phyloP scores from a whole-genome alignment of 169 alveolate genomes.

The Plasmodium yoelii region DNA sequence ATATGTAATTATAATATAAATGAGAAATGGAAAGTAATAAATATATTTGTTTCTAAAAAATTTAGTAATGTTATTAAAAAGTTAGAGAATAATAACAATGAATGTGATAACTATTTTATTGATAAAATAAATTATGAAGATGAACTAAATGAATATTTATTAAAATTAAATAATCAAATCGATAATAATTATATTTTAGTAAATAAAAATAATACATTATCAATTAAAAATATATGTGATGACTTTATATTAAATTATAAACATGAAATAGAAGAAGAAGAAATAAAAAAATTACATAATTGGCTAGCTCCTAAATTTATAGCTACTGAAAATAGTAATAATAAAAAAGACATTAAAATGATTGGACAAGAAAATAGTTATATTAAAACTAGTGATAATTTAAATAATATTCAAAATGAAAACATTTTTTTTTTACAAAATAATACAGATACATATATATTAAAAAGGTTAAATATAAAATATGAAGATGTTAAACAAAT shows the following conservation, averaged over 20 bases:
- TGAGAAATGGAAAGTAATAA: conserved; percentile 34
- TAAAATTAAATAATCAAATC: conserved; percentile 24
- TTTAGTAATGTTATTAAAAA: neutral
- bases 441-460: conserved; percentile 22
- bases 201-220: conserved; percentile 39
- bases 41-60: conserved; percentile 4
- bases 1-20: neutral
- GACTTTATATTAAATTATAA: conserved; percentile 40
- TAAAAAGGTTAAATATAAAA: conserved; percentile 61
- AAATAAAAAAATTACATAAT: neutral
- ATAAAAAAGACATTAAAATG: neutral
- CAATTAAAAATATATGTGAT: conserved; percentile 57
- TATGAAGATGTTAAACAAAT: conserved; percentile 32
- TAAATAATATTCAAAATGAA: neutral
- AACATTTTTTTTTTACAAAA: neutral
- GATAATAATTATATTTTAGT: conserved; percentile 37
- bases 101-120: conserved; percentile 34
- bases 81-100: neutral
- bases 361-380: neutral
- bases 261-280: conserved; percentile 20
- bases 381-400: neutral
- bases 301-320: neutral
- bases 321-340: neutral
- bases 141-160: conserved; percentile 7
- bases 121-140: conserved; percentile 16